Percentiles rank a stretch among this genome's conserved stretches.
phyloP scores from a whole-genome alignment of 2,329 filamentous ascomycete genomes.

The Microcyclospora pomicola region DNA sequence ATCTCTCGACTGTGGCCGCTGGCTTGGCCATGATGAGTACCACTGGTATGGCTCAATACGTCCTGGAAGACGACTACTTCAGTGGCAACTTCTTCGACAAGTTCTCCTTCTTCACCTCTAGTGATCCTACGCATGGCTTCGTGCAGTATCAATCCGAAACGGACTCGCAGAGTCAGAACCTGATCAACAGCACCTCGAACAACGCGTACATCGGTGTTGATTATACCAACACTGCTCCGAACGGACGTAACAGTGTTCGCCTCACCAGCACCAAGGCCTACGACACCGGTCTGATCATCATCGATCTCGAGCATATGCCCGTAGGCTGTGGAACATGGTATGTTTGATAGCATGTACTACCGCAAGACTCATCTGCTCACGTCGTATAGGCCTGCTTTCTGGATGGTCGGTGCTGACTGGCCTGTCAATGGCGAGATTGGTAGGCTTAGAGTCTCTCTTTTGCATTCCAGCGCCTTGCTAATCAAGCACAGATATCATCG shows the following conservation, averaged over 20 bases:
- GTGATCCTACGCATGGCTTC: constrained; percentile 16
- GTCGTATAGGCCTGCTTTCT: constrained; percentile 15
- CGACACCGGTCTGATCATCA: constrained; percentile 33
- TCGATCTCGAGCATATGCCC: constrained; percentile 39
- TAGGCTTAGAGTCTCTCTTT: constrained; percentile 4
- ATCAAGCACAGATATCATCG: constrained; percentile 36
- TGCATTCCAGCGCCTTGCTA: neutral
- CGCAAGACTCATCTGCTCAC: too few relatives aligned
- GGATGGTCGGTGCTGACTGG: constrained; percentile 28
- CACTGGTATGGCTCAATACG: constrained; percentile 2
- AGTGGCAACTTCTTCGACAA: constrained; percentile 22
- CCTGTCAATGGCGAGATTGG: constrained; percentile 28
- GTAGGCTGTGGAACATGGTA: constrained; percentile 24
- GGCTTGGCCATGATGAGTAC: constrained; percentile 1
- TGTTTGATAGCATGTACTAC: too few relatives aligned
- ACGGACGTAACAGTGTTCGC: constrained; percentile 30
- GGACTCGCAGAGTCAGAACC: constrained; percentile 17
- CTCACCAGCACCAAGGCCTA: constrained; percentile 33
- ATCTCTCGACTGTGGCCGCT: too few relatives aligned
- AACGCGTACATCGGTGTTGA: constrained; percentile 15
- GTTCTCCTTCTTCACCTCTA: constrained; percentile 16
- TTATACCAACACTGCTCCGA: constrained; percentile 18
- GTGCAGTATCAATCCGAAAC: constrained; percentile 27
- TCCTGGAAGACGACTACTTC: constrained; percentile 32
- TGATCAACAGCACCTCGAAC: constrained; percentile 12